Evolutionary conservation across 768 basidiomycete genomes (phyloP), one percentile per base, ranked within the genome.

Genomic region (Tephrocybe sp.): DNA sequence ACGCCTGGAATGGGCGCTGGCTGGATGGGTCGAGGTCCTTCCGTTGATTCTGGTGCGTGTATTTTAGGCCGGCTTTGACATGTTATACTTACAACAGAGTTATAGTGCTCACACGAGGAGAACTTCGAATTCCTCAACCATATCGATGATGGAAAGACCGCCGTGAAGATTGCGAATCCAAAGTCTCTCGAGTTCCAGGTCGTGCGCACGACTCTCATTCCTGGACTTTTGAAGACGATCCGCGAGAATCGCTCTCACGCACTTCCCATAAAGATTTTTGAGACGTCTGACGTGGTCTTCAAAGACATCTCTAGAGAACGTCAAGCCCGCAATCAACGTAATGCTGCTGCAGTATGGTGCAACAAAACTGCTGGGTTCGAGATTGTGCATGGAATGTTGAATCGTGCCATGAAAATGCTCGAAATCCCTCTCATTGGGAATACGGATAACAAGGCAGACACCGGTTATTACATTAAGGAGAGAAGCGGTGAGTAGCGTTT

Each of bases 161-260:
- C 89, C 1, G 84, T 98, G 55, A 89, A 88, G 60, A 92, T 98
- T 54, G 93, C 89, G 51, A 99, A 99, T 70, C 97, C 97, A 0
- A 98, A 97, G 72, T 92, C 97, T 19, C 80, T 92, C 57, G 97
- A 98, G 68, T 98, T 97, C 72, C 97, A 99, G 71, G 89, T 98
- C 51, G 93, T 98, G 39, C 89, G 97, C 55, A 98, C 97, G 1
- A 92, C 95, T 22, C 84, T 99, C 48, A 74, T 99, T 6, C 95
- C 96, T 12, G 97, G 97, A 45, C 83, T 99, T 39, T 83, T 99
- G 60, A 99, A 99, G 73, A 97, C 95, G 14, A 76, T 97, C 39
- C 87, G 97, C 60, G 97, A 99, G 73, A 99, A 99, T 73, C 85
- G 90, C 45, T 91, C 91, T 55, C 92, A 97, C 58, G 66, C 96